Evolutionary conservation across 2,329 filamentous ascomycete species (phyloP).

Genomic region (Stagonosporopsis vannaccii): DNA sequence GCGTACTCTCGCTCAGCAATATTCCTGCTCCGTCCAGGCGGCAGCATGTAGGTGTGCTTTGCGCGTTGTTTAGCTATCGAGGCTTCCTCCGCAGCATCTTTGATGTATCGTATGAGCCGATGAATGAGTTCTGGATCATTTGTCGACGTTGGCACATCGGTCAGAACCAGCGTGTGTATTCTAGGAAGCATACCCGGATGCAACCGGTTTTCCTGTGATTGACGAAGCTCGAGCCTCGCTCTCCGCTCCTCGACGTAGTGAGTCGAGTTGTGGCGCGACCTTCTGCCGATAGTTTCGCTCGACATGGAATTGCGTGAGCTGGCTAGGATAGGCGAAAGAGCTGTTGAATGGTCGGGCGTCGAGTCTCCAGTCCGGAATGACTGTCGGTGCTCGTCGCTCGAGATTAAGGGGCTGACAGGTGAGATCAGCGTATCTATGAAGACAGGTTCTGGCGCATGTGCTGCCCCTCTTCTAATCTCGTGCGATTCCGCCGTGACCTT

Average conservation of each 20-base stretch:
- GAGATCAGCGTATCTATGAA: constrained; percentile 23
- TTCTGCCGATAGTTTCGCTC: background rate
- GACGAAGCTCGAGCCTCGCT: constrained; percentile 40
- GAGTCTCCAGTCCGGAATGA: constrained; percentile 8
- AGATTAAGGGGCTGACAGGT: constrained; percentile 23
- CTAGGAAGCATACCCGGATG: constrained; percentile 65
- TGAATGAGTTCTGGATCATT: constrained; percentile 47
- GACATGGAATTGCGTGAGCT: constrained; percentile 6
- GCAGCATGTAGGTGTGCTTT: constrained; percentile 63
- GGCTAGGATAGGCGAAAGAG: constrained; percentile 26
- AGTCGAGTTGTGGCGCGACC: constrained; percentile 33
- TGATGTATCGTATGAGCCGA: constrained; percentile 62
- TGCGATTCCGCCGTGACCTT: constrained; percentile 44
- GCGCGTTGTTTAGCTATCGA: constrained; percentile 62
- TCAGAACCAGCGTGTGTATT: constrained; percentile 63
- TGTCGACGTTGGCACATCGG: constrained; percentile 61
- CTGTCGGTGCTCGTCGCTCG: constrained; percentile 13
- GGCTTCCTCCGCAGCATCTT: constrained; percentile 63
- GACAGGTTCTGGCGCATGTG: constrained; percentile 57
- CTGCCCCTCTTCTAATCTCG: constrained; percentile 50
- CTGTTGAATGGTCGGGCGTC: constrained; percentile 5
- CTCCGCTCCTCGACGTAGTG: constrained; percentile 40
- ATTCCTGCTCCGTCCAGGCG: constrained; percentile 62
- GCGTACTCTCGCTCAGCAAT: constrained; percentile 59
- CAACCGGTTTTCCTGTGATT: constrained; percentile 48